phyloP scores from a whole-genome alignment of 2,329 filamentous ascomycete genomes.

The Penicillium sclerotiorum region DNA sequence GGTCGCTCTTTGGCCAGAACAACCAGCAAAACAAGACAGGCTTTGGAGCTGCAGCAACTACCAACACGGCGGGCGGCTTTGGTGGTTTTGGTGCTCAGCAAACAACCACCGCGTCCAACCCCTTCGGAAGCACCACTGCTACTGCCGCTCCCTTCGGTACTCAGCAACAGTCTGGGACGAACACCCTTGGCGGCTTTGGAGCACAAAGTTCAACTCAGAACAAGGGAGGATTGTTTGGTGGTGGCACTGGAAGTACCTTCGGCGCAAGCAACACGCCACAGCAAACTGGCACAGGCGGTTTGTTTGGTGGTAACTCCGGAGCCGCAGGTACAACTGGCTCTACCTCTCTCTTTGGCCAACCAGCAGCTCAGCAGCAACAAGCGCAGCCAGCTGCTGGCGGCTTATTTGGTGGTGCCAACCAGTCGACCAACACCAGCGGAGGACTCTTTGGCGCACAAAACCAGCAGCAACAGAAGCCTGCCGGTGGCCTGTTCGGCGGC shows the following conservation, averaged over 20 bases:
- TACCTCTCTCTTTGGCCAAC: slow-evolving; percentile 38
- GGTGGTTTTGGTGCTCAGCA: slow-evolving; percentile 39
- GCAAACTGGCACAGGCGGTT: slow-evolving; percentile 32
- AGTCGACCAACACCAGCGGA: slow-evolving; percentile 41
- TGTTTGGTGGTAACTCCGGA: slow-evolving; percentile 45
- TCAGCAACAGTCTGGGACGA: slow-evolving; percentile 28
- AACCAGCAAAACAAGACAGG: slow-evolving; percentile 39
- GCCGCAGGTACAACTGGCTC: slow-evolving; percentile 28
- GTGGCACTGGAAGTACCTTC: slow-evolving; percentile 38
- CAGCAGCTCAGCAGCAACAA: slow-evolving; percentile 36
- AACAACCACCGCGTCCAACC: slow-evolving; percentile 40
- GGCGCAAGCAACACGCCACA: slow-evolving; percentile 48
- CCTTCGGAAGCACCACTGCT: slow-evolving; percentile 44
- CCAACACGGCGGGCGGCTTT: slow-evolving; percentile 34
- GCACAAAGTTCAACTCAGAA: slow-evolving; percentile 40
- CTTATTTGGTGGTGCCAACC: slow-evolving; percentile 45
- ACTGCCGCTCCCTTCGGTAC: slow-evolving; percentile 51
- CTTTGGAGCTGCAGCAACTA: slow-evolving; percentile 34
- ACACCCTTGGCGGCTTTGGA: slow-evolving; percentile 45
- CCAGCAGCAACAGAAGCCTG: slow-evolving; percentile 25
- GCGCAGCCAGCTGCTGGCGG: slow-evolving; percentile 39
- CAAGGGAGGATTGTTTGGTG: slow-evolving; percentile 32
- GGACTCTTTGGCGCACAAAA: slow-evolving; percentile 51
- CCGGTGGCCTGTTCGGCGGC: slow-evolving; percentile 26
- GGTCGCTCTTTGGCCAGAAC: slow-evolving; percentile 47